A percentile compares a stretch with the other conserved stretches of the same genome.
Conservation (phyloP, 1,284 basidiomycete genomes). For the Mycena sp. region DNA sequence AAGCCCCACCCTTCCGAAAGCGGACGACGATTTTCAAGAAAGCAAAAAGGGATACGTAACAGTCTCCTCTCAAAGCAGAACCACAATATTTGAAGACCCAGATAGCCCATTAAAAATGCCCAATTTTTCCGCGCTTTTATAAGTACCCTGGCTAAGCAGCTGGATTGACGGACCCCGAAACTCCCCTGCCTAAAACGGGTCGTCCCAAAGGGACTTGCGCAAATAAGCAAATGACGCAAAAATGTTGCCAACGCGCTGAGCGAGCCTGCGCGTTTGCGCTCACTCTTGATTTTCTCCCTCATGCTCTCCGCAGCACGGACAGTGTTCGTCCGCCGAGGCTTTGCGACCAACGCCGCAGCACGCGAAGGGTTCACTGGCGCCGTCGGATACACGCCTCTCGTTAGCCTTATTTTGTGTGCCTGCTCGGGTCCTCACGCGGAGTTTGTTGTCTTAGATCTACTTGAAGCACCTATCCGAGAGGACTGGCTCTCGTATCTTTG, state of each 20-base stretch:
- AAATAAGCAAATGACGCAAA: slow-evolving; percentile 8
- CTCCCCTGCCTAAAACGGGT: too few relatives aligned
- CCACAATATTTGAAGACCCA: too few relatives aligned
- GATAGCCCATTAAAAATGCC: too few relatives aligned
- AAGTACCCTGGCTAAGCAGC: too few relatives aligned
- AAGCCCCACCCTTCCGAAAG: too few relatives aligned
- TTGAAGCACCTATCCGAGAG: slow-evolving; percentile 87
- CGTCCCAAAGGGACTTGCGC: not conserved
- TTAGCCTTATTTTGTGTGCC: slow-evolving; percentile 49
- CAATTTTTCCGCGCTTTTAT: too few relatives aligned
- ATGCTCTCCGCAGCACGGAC: slow-evolving; percentile 53
- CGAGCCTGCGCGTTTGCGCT: not conserved
- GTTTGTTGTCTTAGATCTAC: slow-evolving; percentile 68
- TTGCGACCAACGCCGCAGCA: slow-evolving; percentile 58
- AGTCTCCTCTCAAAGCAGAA: too few relatives aligned
- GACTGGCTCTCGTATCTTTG: slow-evolving; percentile 90
- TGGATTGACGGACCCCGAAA: too few relatives aligned
- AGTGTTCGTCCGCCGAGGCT: slow-evolving; percentile 49
- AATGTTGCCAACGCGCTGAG: not conserved
- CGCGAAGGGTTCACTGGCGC: slow-evolving; percentile 90
- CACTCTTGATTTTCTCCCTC: slow-evolving; percentile 2
- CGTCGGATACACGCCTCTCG: slow-evolving; percentile 94
- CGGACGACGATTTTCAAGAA: too few relatives aligned
- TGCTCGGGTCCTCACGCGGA: slow-evolving; percentile 4
- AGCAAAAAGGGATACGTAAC: too few relatives aligned